Conservation (phyloP, 164 flowering plant species). For the Stephania yunnanensis region DNA sequence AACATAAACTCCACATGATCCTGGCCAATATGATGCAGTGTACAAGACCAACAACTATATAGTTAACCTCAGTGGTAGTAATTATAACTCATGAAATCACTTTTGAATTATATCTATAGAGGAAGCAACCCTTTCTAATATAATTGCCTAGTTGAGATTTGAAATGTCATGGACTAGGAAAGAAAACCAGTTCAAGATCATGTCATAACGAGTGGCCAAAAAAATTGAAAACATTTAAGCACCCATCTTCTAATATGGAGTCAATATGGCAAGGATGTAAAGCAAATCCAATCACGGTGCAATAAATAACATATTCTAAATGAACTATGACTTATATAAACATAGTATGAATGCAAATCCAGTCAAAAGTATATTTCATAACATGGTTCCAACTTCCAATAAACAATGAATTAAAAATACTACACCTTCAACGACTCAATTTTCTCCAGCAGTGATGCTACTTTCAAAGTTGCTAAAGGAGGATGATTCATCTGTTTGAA, state of each 20-base stretch:
- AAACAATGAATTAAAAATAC: background rate
- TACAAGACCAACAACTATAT: background rate
- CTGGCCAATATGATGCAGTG: no score
- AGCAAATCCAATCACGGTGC: background rate
- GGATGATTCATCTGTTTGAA: conserved; percentile 43
- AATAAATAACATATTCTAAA: background rate
- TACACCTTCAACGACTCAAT: conserved; percentile 73
- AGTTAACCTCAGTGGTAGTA: background rate
- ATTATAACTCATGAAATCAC: background rate
- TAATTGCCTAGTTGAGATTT: background rate
- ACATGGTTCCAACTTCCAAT: no score
- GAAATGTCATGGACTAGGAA: background rate
- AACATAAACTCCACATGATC: no score
- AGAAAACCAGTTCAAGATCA: background rate
- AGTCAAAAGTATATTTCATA: no score
- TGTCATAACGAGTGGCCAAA: background rate
- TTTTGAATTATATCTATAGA: background rate
- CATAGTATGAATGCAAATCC: no score
- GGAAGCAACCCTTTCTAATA: background rate
- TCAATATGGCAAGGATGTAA: background rate
- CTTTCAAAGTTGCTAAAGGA: conserved; percentile 53
- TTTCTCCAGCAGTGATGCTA: conserved; percentile 55
- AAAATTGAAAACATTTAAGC: background rate
- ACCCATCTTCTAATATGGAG: background rate
- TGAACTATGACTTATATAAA: no score